Percentiles rank a stretch among this genome's conserved stretches.
Conservation (phyloP, 2,329 filamentous ascomycete species). For the Thelonectria olida region DNA sequence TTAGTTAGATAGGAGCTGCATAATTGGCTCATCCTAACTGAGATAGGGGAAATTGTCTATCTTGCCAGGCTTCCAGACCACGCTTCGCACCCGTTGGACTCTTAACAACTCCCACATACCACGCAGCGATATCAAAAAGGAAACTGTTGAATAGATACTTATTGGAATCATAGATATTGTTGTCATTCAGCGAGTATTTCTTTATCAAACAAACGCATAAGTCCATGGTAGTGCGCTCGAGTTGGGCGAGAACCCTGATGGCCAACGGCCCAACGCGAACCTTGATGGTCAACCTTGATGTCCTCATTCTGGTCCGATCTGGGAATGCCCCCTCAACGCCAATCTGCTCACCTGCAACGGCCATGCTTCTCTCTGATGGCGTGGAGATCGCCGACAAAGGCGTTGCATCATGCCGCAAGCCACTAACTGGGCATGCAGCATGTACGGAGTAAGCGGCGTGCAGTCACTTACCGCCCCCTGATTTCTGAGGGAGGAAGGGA, state of each 20-base stretch:
- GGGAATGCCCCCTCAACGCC: slow-evolving; percentile 11
- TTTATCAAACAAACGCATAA: slow-evolving; percentile 4
- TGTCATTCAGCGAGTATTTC: background rate
- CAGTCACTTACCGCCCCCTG: background rate
- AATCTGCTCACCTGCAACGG: slow-evolving; percentile 2
- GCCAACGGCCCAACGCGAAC: slow-evolving; percentile 32
- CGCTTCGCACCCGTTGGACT: background rate
- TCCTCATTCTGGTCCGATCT: slow-evolving; percentile 16
- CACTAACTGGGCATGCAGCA: background rate
- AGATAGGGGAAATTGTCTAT: slow-evolving; percentile 16
- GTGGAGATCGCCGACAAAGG: slow-evolving; percentile 10
- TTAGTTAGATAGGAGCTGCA: too few species aligned
- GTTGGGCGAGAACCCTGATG: slow-evolving; percentile 39
- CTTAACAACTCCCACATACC: background rate
- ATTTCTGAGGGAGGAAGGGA: background rate
- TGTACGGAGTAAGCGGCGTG: too few species aligned
- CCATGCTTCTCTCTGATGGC: background rate
- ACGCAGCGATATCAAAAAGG: background rate
- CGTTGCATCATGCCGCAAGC: slow-evolving; percentile 9
- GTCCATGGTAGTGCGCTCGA: background rate
- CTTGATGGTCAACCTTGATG: slow-evolving; percentile 43
- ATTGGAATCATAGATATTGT: background rate
- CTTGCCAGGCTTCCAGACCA: background rate
- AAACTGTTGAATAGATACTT: slow-evolving; percentile 7
- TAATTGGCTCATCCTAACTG: too few species aligned